Conservation (phyloP, 495 filamentous ascomycete genomes). For the Parathielavia hyrcaniae region DNA sequence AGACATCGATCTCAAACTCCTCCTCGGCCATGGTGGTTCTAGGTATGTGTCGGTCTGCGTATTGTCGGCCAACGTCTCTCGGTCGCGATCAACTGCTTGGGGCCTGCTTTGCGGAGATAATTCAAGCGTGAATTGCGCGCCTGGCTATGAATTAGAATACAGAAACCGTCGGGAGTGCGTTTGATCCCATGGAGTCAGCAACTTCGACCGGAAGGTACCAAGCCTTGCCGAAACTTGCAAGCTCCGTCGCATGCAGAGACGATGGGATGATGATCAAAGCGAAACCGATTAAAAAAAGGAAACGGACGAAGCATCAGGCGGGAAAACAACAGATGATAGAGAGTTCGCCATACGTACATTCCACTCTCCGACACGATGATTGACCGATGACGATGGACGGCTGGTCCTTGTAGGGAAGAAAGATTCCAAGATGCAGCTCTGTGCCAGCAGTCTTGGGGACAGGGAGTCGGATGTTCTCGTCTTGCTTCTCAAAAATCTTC, state of each 20-base stretch:
- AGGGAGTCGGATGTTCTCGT: conserved; percentile 18
- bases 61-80: background rate
- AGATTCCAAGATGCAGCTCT: conserved; percentile 30
- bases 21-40: conserved; percentile 54
- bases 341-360: conserved; percentile 34
- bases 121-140: conserved; percentile 26
- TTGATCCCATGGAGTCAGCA: conserved; percentile 7
- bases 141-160: conserved; percentile 35
- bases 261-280: conserved; percentile 1
- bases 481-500: conserved; percentile 1
- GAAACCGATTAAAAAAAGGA: conserved; percentile 5
- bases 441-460: conserved; percentile 27
- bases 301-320: conserved; percentile 9
- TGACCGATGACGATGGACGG: conserved; percentile 18
- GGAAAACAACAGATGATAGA: conserved; percentile 18
- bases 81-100: conserved; percentile 4
- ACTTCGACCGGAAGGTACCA: too few relatives aligned
- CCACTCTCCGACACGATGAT: conserved; percentile 26
- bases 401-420: conserved; percentile 21
- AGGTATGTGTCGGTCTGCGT: background rate
- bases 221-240: too few relatives aligned
- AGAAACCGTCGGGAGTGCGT: conserved; percentile 24
- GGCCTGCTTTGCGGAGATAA: conserved; percentile 16
- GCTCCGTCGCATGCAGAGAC: too few relatives aligned
- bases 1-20: conserved; percentile 98